Conservation (phyloP, 106 monocot species). For the Acorus gramineus region DNA sequence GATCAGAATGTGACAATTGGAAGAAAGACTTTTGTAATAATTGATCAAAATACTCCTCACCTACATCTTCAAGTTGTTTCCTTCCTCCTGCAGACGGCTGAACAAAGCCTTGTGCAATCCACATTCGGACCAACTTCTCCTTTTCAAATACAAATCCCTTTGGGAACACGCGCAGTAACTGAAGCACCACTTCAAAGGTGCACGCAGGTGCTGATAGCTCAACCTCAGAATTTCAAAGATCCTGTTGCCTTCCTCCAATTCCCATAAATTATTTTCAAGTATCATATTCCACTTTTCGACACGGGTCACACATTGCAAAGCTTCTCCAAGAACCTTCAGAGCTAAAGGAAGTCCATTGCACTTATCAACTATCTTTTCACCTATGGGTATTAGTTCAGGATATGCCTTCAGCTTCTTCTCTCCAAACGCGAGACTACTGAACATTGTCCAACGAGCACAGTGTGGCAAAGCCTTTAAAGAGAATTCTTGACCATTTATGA, state of each 20-base stretch:
- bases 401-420: not conserved
- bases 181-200: slow-evolving; percentile 18
- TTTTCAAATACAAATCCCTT: slow-evolving; percentile 9
- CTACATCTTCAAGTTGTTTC: slow-evolving; percentile 3
- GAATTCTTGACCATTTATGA: not conserved
- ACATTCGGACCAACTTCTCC: slow-evolving; percentile 10
- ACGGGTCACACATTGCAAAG: not conserved
- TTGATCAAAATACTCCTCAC: slow-evolving; percentile 15
- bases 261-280: slow-evolving; percentile 11
- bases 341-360: slow-evolving; percentile 31
- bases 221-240: slow-evolving; percentile 6
- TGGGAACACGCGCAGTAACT: slow-evolving; percentile 18
- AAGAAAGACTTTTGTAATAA: slow-evolving; percentile 21
- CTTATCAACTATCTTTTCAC: slow-evolving; percentile 13
- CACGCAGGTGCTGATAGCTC: slow-evolving; percentile 17
- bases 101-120: slow-evolving; percentile 24
- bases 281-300: slow-evolving; percentile 10
- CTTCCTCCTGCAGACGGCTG: not conserved
- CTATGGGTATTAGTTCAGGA: slow-evolving; percentile 4
- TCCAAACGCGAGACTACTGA: not conserved
- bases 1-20: not conserved
- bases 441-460: slow-evolving; percentile 14
- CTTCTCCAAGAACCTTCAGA: slow-evolving; percentile 9
- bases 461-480: slow-evolving; percentile 9
- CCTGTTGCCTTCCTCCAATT: not conserved